phyloP scores from a whole-genome alignment of 768 basidiomycete species.

The Suillus paluster region DNA sequence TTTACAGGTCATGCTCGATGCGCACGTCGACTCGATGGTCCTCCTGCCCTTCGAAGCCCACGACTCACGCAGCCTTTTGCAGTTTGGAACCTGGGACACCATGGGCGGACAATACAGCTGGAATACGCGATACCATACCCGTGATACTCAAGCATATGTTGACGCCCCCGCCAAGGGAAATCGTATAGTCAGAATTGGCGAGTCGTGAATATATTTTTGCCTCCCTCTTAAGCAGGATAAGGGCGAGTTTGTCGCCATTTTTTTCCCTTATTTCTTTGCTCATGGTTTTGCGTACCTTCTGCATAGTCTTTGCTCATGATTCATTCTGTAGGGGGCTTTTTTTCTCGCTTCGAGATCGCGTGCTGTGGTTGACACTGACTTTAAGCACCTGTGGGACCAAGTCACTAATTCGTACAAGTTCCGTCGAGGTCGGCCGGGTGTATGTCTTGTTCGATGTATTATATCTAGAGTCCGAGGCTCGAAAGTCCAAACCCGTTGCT shows the following conservation, averaged over 20 bases:
- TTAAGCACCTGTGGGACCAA: slow-evolving; percentile 75
- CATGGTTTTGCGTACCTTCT: background rate
- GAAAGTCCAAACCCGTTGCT: too few relatives aligned
- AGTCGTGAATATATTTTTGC: slow-evolving; percentile 21
- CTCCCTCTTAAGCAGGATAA: too few relatives aligned
- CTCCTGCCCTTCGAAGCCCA: slow-evolving; percentile 82
- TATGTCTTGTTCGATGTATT: too few relatives aligned
- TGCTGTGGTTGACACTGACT: slow-evolving; percentile 77
- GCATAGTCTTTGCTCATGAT: slow-evolving; percentile 4
- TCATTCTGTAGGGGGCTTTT: slow-evolving; percentile 66
- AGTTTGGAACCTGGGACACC: slow-evolving; percentile 67
- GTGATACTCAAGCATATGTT: slow-evolving; percentile 87
- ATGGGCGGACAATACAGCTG: slow-evolving; percentile 75
- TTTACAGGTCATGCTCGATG: slow-evolving; percentile 73
- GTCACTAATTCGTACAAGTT: slow-evolving; percentile 42
- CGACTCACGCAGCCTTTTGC: slow-evolving; percentile 71
- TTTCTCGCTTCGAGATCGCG: slow-evolving; percentile 75
- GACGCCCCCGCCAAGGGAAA: slow-evolving; percentile 92
- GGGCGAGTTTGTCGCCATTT: too few relatives aligned
- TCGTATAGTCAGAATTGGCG: slow-evolving; percentile 92
- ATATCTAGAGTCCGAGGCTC: too few relatives aligned
- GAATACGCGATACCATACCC: slow-evolving; percentile 83
- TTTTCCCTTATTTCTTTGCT: too few relatives aligned
- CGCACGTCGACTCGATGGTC: slow-evolving; percentile 83
- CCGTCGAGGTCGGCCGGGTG: background rate